Percentiles rank a stretch among this genome's conserved stretches.
These are phyloP conservation scores for Neurospora discreta DNA, from an alignment of 495 filamentous ascomycete species.

Conservation along the genomic window DNA sequence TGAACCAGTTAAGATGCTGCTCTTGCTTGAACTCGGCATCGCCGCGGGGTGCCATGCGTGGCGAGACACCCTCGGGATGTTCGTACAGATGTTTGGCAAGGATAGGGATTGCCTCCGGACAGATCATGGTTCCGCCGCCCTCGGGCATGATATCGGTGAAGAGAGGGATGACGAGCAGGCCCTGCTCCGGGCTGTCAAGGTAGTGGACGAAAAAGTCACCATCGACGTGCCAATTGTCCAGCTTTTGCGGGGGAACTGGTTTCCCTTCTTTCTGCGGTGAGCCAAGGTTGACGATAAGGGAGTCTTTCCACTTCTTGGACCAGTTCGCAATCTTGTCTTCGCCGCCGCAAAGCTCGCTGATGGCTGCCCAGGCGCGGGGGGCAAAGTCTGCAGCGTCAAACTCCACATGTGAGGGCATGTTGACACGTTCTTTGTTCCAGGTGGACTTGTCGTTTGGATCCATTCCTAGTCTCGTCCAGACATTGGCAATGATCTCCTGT, in stretches of 20 bases:
- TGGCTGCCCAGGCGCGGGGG: slow-evolving; percentile 57
- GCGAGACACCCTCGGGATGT: slow-evolving; percentile 58
- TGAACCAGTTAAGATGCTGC: slow-evolving; percentile 44
- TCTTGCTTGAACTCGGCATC: slow-evolving; percentile 27
- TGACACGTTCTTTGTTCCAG: slow-evolving; percentile 48
- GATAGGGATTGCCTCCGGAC: slow-evolving; percentile 44
- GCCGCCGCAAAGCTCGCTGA: slow-evolving; percentile 60
- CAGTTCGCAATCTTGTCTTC: slow-evolving; percentile 42
- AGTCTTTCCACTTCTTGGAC: slow-evolving; percentile 53
- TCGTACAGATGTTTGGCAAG: slow-evolving; percentile 51
- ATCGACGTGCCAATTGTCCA: slow-evolving; percentile 63
- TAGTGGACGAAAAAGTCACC: slow-evolving; percentile 71
- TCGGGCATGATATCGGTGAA: slow-evolving; percentile 52
- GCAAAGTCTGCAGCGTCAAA: slow-evolving; percentile 49
- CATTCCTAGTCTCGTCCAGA: slow-evolving; percentile 63
- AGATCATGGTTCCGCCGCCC: slow-evolving; percentile 60
- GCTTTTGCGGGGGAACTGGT: slow-evolving; percentile 34
- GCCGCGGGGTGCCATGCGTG: slow-evolving; percentile 49
- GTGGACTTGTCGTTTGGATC: slow-evolving; percentile 55
- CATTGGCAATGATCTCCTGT: slow-evolving; percentile 39
- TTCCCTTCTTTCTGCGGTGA: slow-evolving; percentile 42
- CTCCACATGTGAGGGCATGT: slow-evolving; percentile 51
- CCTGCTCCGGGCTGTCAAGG: slow-evolving; percentile 64
- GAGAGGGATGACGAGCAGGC: slow-evolving; percentile 55
- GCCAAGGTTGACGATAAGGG: slow-evolving; percentile 64